Percentiles rank a stretch among this genome's conserved stretches.
phyloP scores from a whole-genome alignment of 2,329 filamentous ascomycete genomes.

The Talaromyces sp. region DNA sequence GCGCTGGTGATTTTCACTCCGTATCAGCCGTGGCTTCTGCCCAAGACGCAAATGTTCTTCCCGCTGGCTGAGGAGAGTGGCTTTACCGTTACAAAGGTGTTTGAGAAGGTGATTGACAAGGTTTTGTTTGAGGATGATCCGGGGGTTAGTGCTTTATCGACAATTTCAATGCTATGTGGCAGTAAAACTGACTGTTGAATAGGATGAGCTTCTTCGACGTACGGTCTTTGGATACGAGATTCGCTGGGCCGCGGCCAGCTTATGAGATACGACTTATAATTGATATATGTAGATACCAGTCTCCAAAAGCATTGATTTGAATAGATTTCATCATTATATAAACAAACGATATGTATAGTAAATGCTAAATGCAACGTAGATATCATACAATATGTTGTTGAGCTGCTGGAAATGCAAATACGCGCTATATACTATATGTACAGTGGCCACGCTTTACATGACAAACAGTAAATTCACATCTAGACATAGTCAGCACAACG shows the following conservation, averaged over 20 bases:
- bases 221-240: constrained; percentile 78
- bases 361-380: not conserved
- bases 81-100: constrained; percentile 71
- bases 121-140: constrained; percentile 87
- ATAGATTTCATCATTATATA: not conserved
- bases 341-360: not conserved
- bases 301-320: constrained; percentile 1
- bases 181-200: constrained; percentile 5
- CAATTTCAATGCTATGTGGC: not conserved
- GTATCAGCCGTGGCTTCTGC: constrained; percentile 83
- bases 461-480: constrained; percentile 63
- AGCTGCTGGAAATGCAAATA: not conserved
- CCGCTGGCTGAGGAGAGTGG: constrained; percentile 66
- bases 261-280: constrained; percentile 12
- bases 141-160: constrained; percentile 48
- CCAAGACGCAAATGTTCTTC: constrained; percentile 84
- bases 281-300: not conserved
- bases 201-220: constrained; percentile 72
- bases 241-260: constrained; percentile 51
- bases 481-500: constrained; percentile 25
- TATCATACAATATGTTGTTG: not conserved
- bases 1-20: constrained; percentile 92
- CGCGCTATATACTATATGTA: not conserved
- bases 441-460: constrained; percentile 44
- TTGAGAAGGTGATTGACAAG: constrained; percentile 76